A percentile compares a stretch with the other conserved stretches of the same genome.
phyloP scores from a whole-genome alignment of 352 stramenopile genomes.

The Thraustochytrium sp. region DNA sequence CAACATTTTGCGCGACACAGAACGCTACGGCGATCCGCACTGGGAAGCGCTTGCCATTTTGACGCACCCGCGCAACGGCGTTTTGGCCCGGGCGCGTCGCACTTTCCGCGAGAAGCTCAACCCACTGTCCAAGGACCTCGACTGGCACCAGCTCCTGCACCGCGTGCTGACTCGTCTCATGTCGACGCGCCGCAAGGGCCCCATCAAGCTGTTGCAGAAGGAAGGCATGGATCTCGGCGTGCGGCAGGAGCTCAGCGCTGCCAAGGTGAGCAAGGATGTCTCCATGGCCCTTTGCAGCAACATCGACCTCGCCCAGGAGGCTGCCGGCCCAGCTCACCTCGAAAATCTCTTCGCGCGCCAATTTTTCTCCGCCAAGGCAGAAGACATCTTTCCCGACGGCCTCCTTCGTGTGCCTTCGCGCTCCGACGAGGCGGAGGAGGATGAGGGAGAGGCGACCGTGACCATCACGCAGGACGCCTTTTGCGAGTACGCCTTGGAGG shows the following conservation, averaged over 20 bases:
- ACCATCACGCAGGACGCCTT: neutral
- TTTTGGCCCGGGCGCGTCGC: neutral
- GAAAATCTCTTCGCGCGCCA: neutral
- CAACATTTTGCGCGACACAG: neutral
- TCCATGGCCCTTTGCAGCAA: neutral
- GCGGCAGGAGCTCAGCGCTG: neutral
- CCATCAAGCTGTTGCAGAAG: neutral
- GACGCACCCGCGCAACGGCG: neutral
- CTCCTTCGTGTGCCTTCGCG: neutral
- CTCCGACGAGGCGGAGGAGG: neutral
- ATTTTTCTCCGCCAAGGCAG: neutral
- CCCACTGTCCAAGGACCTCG: neutral
- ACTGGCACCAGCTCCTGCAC: constrained; percentile 11
- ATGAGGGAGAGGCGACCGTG: no score
- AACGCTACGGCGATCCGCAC: neutral
- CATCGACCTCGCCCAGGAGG: no score
- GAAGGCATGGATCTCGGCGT: neutral
- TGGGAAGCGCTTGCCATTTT: neutral
- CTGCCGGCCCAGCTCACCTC: neutral
- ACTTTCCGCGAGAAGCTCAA: constrained; percentile 19
- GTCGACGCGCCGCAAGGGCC: neutral
- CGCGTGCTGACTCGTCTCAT: neutral
- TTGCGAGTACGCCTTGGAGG: neutral
- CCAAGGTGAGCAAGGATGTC: neutral
- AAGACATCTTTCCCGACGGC: neutral